A percentile compares a stretch with the other conserved stretches of the same genome.
phyloP scores from a whole-genome alignment of 176 grass and related monocot genomes.

The Bothriochloa decipiens region DNA sequence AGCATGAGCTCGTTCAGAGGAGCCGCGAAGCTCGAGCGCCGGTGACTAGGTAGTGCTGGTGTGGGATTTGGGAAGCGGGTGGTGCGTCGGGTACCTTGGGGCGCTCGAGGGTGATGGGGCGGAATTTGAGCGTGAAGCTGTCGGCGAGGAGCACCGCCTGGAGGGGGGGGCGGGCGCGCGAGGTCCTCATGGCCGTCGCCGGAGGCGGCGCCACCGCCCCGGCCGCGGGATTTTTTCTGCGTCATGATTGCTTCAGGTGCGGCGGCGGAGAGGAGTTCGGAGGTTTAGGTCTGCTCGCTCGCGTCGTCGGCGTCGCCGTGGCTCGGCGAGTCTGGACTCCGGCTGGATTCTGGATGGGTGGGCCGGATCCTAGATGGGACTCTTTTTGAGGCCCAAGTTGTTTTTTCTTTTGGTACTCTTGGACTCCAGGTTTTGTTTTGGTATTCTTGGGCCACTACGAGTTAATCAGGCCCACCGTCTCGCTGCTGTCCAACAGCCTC shows the following conservation, averaged over 20 bases:
- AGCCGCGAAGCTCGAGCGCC: neutral
- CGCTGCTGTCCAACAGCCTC: too few relatives aligned
- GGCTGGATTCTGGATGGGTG: neutral
- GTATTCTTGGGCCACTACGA: neutral
- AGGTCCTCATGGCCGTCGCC: constrained; percentile 79
- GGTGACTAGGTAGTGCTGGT: neutral
- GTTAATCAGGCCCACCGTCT: too few relatives aligned
- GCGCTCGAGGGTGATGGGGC: constrained; percentile 89
- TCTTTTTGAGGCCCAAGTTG: neutral
- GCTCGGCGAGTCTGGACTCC: constrained; percentile 6
- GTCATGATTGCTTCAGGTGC: constrained; percentile 54
- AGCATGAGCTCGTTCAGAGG: neutral
- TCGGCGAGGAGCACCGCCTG: constrained; percentile 95
- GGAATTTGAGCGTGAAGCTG: constrained; percentile 85
- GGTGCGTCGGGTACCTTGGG: constrained; percentile 89
- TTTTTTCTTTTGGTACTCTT: neutral
- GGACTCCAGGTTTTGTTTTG: too few relatives aligned
- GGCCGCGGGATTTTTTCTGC: constrained; percentile 65
- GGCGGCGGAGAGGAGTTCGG: constrained; percentile 25
- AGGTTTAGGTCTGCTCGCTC: constrained; percentile 44
- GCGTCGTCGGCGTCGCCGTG: constrained; percentile 44
- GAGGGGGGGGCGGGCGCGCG: constrained; percentile 64
- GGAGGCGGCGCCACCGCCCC: constrained; percentile 36
- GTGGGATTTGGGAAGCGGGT: constrained; percentile 18
- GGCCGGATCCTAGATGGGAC: constrained; percentile 8